Evolutionary conservation across 2,329 filamentous ascomycete species (phyloP).

Genomic region (Aspergillus nomiae): DNA sequence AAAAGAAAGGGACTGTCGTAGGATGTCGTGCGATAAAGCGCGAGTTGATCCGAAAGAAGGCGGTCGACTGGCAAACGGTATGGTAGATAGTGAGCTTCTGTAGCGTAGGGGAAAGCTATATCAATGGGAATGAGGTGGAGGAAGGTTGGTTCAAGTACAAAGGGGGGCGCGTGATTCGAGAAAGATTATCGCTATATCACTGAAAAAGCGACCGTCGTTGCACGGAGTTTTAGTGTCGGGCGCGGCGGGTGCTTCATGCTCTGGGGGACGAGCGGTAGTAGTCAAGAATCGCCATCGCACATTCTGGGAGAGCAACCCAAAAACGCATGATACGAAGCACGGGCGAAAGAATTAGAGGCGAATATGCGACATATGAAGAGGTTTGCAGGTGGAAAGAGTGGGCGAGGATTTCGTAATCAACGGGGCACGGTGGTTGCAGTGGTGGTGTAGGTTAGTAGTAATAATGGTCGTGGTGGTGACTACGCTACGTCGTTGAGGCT

Average conservation of each 20-base stretch:
- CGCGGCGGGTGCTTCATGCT: conserved; percentile 26
- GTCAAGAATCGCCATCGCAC: conserved; percentile 28
- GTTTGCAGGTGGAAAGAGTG: not conserved
- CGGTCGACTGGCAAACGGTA: conserved; percentile 1
- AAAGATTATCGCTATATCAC: conserved; percentile 9
- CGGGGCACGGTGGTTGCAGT: conserved; percentile 2
- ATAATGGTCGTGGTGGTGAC: conserved; percentile 6
- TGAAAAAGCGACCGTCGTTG: conserved; percentile 10
- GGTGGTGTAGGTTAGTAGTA: not conserved
- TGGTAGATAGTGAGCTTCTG: not conserved
- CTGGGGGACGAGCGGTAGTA: conserved; percentile 20
- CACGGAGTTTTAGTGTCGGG: conserved; percentile 23
- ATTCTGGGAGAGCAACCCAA: conserved; percentile 16
- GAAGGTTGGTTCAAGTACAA: not conserved
- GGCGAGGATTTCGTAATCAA: not conserved
- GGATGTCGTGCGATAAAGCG: not conserved
- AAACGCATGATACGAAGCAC: conserved; percentile 15
- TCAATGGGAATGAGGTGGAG: not conserved
- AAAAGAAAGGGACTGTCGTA: not conserved
- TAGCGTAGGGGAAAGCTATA: conserved; percentile 3
- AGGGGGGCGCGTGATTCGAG: not conserved
- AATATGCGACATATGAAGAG: not conserved
- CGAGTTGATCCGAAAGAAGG: not conserved
- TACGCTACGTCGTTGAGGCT: conserved; percentile 21
- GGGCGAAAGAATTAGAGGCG: not conserved